Evolutionary conservation across 192 early-diverging fungal genomes (phyloP), one percentile per base, ranked within the genome.

Genomic region (Lunasporangiospora selenospora): DNA sequence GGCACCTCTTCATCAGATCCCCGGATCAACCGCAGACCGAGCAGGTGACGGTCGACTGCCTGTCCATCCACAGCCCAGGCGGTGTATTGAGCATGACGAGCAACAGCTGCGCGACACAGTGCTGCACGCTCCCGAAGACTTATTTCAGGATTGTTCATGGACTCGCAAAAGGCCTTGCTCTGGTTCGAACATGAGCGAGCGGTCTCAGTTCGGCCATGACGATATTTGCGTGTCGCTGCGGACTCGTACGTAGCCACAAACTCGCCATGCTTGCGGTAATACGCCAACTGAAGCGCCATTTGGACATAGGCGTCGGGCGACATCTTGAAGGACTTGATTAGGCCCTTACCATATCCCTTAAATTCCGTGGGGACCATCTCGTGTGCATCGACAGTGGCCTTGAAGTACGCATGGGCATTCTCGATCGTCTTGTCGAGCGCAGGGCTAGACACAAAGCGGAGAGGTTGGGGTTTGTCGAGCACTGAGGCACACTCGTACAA

Each of bases 151-250:
- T 89, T 67, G n/a, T 85, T 78, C 80, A 94, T 91, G 8, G 80
- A 71, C 40, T 82, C 71, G 15, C 93, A 81, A 71, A 95, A 94
- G 0, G 59, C 83, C 18, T 86, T 88, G 11, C 84, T 84, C 39
- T 91, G 92, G 1, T 78, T 58, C 5, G 88, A 91, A 32, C 92
- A 80, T 8, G 92, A 89, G 26, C 95, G 87, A 30, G 88, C 88
- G 0, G 93, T 95, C 50, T 95, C 95, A 2, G 95, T 97, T 13
- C 95, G 83, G 7, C 95, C 95, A 57, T 90, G 92, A 29, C 88
- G 60, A 69, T 86, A 97, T 54, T 90, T 79, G 29, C 95, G 83
- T 2, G 93, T 95, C 30, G 85, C 83, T 3, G 90, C 91, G 12
- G 95, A 90, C 62, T 97, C 95, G 65, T 97, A 97, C 3, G 90